phyloP scores from a whole-genome alignment of 192 early-diverging fungal genomes.

The Rhizoclosmatium sp. region DNA sequence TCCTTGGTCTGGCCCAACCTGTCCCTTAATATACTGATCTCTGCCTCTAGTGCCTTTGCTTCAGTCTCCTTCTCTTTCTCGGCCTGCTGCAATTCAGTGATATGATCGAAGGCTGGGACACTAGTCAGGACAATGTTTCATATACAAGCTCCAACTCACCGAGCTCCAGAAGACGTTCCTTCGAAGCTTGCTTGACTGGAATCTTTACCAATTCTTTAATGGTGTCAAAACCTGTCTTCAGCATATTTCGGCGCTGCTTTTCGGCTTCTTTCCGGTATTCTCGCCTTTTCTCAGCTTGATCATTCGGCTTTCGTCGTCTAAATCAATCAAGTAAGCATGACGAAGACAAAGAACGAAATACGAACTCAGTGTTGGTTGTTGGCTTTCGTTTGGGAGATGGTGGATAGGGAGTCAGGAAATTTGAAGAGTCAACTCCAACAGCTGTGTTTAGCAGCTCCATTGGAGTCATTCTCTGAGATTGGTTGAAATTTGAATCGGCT shows the following conservation, averaged over 20 bases:
- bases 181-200: background rate
- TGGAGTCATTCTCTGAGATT: background rate
- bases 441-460: background rate
- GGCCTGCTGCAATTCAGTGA: background rate
- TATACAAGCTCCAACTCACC: background rate
- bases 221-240: conserved; percentile 11
- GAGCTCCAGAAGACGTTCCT: conserved; percentile 19
- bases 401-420: too few species aligned
- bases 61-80: background rate
- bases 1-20: background rate
- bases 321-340: background rate
- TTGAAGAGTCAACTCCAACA: background rate
- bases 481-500: too few species aligned
- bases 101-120: conserved; percentile 17
- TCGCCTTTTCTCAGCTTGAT: background rate
- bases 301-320: background rate
- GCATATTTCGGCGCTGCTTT: conserved; percentile 2
- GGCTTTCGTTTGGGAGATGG: background rate
- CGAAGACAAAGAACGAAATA: background rate
- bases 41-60: background rate
- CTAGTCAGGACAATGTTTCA: background rate
- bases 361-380: background rate
- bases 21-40: conserved; percentile 4
- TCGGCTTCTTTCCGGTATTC: conserved; percentile 25
- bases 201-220: conserved; percentile 4